phyloP scores from a whole-genome alignment of 2,329 filamentous ascomycete species.

The Botrytis porri region DNA sequence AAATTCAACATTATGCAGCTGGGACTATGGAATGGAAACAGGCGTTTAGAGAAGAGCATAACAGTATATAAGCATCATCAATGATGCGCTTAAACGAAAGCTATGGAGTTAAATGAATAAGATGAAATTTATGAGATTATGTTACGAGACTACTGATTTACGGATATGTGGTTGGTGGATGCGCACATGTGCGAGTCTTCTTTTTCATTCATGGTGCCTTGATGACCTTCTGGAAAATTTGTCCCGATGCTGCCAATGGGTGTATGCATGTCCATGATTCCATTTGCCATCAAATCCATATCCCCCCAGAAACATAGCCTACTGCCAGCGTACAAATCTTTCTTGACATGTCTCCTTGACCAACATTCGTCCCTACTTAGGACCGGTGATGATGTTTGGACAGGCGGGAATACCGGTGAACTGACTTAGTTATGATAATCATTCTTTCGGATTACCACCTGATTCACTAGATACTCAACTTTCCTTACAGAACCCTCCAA shows the following conservation, averaged over 20 bases:
- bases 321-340: neutral
- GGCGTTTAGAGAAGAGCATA: neutral
- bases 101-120: conserved; percentile 2
- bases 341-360: neutral
- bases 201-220: neutral
- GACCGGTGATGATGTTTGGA: neutral
- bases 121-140: neutral
- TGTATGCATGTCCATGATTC: neutral
- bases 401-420: neutral
- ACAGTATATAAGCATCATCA: neutral
- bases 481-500: neutral
- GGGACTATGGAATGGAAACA: neutral
- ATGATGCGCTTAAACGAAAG: neutral
- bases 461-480: neutral
- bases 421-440: neutral
- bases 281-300: neutral
- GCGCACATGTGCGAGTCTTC: neutral
- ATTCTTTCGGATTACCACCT: neutral
- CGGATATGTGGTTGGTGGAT: neutral
- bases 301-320: neutral
- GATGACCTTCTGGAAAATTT: neutral
- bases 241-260: neutral
- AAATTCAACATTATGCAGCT: conserved; percentile 3
- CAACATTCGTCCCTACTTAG: neutral
- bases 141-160: neutral